Evolutionary conservation across 768 basidiomycete genomes (phyloP).

Genomic region (Boletus sensibilis): DNA sequence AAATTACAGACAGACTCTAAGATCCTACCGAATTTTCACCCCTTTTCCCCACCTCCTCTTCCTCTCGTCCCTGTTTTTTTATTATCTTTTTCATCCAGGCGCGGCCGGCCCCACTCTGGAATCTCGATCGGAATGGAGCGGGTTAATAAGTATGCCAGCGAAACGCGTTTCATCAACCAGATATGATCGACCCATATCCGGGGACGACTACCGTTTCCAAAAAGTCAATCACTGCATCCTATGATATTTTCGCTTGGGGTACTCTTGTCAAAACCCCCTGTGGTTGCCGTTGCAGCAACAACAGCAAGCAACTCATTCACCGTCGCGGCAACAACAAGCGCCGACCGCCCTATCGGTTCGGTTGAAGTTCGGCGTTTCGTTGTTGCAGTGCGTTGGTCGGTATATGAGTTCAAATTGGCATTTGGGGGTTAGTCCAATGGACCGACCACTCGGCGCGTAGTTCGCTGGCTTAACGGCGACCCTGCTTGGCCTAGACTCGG

Average conservation of each 20-base stretch:
- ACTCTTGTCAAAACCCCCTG: too few species aligned
- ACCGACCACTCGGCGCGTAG: neutral
- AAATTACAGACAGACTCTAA: neutral
- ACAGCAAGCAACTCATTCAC: neutral
- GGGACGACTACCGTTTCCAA: neutral
- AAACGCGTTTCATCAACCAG: constrained; percentile 6
- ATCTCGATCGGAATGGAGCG: constrained; percentile 11
- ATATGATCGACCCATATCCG: neutral
- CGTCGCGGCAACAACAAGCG: neutral
- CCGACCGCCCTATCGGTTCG: too few species aligned
- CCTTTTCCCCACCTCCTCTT: neutral
- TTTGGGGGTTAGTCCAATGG: neutral
- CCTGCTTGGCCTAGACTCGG: too few species aligned
- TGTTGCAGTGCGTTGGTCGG: too few species aligned
- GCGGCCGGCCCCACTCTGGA: too few species aligned
- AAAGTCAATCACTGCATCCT: neutral
- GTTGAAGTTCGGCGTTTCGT: too few species aligned
- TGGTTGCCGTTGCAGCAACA: too few species aligned
- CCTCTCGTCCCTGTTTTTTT: neutral
- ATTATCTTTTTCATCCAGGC: neutral
- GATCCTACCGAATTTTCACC: neutral
- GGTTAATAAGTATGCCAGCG: neutral
- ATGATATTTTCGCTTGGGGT: too few species aligned
- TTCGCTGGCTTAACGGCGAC: too few species aligned
- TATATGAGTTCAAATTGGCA: neutral